Evolutionary conservation across 345 rosid species (phyloP).

Genomic region (Corchorus olitorius): DNA sequence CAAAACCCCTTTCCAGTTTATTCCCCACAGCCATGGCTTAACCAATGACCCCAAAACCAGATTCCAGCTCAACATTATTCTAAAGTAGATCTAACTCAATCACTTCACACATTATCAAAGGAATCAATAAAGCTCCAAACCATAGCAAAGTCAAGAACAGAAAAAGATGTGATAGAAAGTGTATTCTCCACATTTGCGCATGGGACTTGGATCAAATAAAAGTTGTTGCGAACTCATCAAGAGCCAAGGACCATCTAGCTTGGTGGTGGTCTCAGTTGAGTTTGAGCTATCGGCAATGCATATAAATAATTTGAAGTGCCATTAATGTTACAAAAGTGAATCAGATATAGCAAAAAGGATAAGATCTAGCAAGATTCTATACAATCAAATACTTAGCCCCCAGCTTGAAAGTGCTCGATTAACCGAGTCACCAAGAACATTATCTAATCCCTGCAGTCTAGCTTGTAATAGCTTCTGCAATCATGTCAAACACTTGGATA

Average conservation of each 20-base stretch:
- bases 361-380: no score
- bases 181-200: background rate
- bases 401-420: no score
- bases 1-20: background rate
- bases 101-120: background rate
- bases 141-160: background rate
- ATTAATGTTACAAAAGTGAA: background rate
- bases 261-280: background rate
- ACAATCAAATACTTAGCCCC: no score
- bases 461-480: no score
- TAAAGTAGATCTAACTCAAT: conserved; percentile 6
- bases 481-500: no score
- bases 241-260: background rate
- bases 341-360: no score
- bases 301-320: background rate
- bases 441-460: no score
- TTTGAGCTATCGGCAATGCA: background rate
- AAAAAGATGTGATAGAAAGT: background rate
- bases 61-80: conserved; percentile 3
- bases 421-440: no score
- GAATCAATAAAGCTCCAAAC: background rate
- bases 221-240: background rate
- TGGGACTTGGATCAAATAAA: background rate
- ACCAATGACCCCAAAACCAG: background rate
- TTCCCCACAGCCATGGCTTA: background rate